Evolutionary conservation across 768 basidiomycete species (phyloP).

Genomic region (Podaxis carcinomalis): DNA sequence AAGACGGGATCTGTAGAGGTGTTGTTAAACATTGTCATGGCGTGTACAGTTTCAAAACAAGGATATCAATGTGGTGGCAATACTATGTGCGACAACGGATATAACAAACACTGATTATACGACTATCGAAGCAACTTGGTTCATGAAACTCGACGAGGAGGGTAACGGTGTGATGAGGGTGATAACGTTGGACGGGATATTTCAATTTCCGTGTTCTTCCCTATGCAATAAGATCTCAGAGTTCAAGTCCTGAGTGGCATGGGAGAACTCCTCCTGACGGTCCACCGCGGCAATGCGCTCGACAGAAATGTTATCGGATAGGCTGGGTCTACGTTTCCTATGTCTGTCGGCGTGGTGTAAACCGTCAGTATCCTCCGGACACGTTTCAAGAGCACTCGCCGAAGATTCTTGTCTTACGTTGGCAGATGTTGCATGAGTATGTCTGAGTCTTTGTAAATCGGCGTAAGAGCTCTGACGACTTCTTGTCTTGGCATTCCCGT

Average conservation of each 20-base stretch:
- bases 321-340: conserved; percentile 55
- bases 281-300: conserved; percentile 58
- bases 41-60: background rate
- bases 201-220: conserved; percentile 17
- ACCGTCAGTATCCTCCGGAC: conserved; percentile 31
- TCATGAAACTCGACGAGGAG: background rate
- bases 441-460: conserved; percentile 68
- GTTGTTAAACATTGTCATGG: background rate
- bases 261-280: conserved; percentile 50
- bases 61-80: background rate
- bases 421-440: conserved; percentile 23
- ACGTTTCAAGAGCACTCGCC: conserved; percentile 13
- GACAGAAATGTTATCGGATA: conserved; percentile 63
- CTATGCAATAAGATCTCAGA: conserved; percentile 44
- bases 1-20: background rate
- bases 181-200: background rate
- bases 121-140: background rate
- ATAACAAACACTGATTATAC: background rate
- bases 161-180: background rate
- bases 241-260: conserved; percentile 67
- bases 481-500: conserved; percentile 36
- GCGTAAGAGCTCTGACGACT: conserved; percentile 76
- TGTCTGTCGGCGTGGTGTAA: conserved; percentile 41
- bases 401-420: conserved; percentile 8
- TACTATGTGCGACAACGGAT: background rate